These are phyloP conservation scores for Biscogniauxia sp. DNA, from an alignment of 2,329 filamentous ascomycete species.

Conservation along the genomic window DNA sequence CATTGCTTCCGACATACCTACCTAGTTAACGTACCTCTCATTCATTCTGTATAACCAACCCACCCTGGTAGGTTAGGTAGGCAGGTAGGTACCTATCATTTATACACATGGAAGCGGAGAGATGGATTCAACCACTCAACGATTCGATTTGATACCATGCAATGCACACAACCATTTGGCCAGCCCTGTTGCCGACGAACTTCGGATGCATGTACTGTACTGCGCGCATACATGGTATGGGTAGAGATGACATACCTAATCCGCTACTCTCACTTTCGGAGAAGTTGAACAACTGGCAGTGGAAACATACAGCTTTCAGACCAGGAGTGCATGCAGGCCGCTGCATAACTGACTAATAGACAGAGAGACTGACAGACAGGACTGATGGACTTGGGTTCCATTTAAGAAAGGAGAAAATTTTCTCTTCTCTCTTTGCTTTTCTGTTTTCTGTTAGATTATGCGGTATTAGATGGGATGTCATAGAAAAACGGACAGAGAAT, in stretches of 20 bases:
- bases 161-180: neutral
- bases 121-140: neutral
- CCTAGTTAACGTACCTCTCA: neutral
- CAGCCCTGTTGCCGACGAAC: neutral
- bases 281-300: constrained; percentile 19
- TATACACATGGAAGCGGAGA: neutral
- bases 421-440: neutral
- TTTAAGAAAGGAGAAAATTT: neutral
- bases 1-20: too few relatives aligned
- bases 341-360: constrained; percentile 14
- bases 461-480: too few relatives aligned
- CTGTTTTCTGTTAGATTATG: too few relatives aligned
- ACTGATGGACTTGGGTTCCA: neutral
- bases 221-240: too few relatives aligned
- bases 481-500: too few relatives aligned
- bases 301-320: constrained; percentile 23
- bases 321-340: constrained; percentile 22
- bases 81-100: neutral
- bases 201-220: neutral
- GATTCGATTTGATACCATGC: neutral
- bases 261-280: constrained; percentile 8
- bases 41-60: neutral
- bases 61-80: too few relatives aligned
- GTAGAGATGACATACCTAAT: constrained; percentile 4
- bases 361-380: too few relatives aligned